These are phyloP conservation scores for Quercus parvula DNA, from an alignment of 306 rosid species.

Conservation along the genomic window DNA sequence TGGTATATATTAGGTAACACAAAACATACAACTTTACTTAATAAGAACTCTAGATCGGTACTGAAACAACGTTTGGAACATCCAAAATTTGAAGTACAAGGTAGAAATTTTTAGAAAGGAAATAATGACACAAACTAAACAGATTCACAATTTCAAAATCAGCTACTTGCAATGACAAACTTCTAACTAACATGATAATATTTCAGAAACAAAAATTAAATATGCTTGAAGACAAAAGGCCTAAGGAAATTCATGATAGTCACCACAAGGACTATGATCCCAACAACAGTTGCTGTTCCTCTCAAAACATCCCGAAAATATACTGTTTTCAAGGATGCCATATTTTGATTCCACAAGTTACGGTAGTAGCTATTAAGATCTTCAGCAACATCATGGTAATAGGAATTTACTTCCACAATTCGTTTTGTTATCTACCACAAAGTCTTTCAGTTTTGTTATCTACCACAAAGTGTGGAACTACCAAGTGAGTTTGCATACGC, in stretches of 20 bases:
- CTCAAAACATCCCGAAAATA: slow-evolving; percentile 39
- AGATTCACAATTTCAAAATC: too few relatives aligned
- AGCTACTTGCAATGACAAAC: too few relatives aligned
- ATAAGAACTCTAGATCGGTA: too few relatives aligned
- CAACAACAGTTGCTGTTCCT: slow-evolving; percentile 26
- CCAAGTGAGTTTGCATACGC: neutral
- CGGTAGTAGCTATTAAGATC: neutral
- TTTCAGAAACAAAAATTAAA: too few relatives aligned
- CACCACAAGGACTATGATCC: neutral
- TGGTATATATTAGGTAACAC: too few relatives aligned
- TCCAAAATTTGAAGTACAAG: too few relatives aligned
- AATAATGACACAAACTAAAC: too few relatives aligned
- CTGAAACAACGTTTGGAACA: too few relatives aligned
- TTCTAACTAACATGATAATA: too few relatives aligned
- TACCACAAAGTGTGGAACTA: neutral
- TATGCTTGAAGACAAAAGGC: neutral
- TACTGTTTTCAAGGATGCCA: slow-evolving; percentile 23
- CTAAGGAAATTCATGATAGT: neutral
- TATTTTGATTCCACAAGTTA: neutral
- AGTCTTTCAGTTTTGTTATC: neutral
- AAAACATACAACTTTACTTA: too few relatives aligned
- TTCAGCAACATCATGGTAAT: neutral
- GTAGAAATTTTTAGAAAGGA: too few relatives aligned
- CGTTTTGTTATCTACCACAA: neutral
- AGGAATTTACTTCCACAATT: slow-evolving; percentile 9